phyloP scores from a whole-genome alignment of 192 early-diverging fungal genomes.

The Coemansia pectinata region DNA sequence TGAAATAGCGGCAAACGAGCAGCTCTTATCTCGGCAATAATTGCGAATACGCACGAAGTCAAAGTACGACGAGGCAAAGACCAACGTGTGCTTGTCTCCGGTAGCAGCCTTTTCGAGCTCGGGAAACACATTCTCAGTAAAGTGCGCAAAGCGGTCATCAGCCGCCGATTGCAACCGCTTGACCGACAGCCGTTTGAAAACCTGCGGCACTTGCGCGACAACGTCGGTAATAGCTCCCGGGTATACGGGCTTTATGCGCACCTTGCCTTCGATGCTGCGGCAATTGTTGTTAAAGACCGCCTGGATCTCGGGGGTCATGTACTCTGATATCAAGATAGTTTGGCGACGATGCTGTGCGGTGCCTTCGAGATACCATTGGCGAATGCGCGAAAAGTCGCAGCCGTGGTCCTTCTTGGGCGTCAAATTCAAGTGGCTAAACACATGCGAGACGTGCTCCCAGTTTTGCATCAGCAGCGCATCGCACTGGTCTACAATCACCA shows the following conservation, averaged over 20 bases:
- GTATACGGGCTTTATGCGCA: slow-evolving; percentile 65
- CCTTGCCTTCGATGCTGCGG: slow-evolving; percentile 62
- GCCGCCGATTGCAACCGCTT: slow-evolving; percentile 61
- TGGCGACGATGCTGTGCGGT: slow-evolving; percentile 85
- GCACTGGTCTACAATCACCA: slow-evolving; percentile 84
- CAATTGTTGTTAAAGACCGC: slow-evolving; percentile 74
- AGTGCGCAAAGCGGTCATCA: slow-evolving; percentile 84
- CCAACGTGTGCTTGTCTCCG: slow-evolving; percentile 60
- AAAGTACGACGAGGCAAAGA: slow-evolving; percentile 94
- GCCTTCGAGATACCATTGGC: slow-evolving; percentile 84
- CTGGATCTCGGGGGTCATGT: slow-evolving; percentile 89
- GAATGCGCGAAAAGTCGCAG: slow-evolving; percentile 93
- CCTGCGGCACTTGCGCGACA: slow-evolving; percentile 75
- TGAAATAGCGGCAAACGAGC: slow-evolving; percentile 74
- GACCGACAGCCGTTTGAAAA: slow-evolving; percentile 75
- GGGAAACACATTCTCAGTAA: slow-evolving; percentile 66
- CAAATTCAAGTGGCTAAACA: slow-evolving; percentile 82
- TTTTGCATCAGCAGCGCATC: slow-evolving; percentile 95
- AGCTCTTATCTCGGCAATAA: slow-evolving; percentile 73
- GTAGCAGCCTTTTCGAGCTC: slow-evolving; percentile 57
- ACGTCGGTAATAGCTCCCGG: slow-evolving; percentile 78
- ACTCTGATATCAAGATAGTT: slow-evolving; percentile 80
- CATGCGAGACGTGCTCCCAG: slow-evolving; percentile 92
- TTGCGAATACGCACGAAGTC: slow-evolving; percentile 96
- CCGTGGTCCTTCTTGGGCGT: slow-evolving; percentile 91